Percentiles rank a stretch among this genome's conserved stretches.
Evolutionary conservation across 441 rosid genomes (phyloP).

Genomic region (Populus hybrid): DNA sequence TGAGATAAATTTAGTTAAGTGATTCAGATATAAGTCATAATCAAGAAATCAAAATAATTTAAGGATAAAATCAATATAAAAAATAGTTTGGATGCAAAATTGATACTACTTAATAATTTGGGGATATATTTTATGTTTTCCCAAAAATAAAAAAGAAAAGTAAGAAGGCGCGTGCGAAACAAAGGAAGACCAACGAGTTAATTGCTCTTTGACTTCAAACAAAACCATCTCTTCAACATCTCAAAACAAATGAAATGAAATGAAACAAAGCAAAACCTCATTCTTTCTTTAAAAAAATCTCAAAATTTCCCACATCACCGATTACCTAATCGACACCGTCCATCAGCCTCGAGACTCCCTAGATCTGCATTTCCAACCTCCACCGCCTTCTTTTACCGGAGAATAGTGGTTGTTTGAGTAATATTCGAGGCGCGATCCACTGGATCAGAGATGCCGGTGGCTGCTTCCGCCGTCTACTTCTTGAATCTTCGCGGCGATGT

Average conservation of each 20-base stretch:
- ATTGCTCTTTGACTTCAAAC: neutral
- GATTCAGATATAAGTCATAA: neutral
- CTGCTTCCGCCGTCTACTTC: constrained; percentile 97
- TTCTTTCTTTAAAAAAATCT: neutral
- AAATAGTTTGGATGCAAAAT: neutral
- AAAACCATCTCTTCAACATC: neutral
- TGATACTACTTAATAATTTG: neutral
- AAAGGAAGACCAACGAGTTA: neutral
- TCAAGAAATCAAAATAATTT: no score
- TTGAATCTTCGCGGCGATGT: constrained; percentile 97
- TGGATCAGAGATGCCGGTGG: constrained; percentile 91
- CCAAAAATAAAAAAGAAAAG: neutral
- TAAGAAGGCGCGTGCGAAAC: neutral
- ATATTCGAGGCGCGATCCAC: constrained; percentile 18
- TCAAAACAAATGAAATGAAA: no score
- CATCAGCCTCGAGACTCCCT: neutral
- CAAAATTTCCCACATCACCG: neutral
- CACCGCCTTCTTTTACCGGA: neutral
- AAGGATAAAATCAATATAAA: neutral
- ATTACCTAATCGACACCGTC: neutral
- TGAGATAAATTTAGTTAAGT: neutral
- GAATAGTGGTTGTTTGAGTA: neutral
- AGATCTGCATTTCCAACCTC: constrained; percentile 14
- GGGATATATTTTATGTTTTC: neutral
- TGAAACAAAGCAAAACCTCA: neutral